Base-by-base conservation (phyloP, 2,329 filamentous ascomycete genomes). In the Botrytis galanthina region DNA sequence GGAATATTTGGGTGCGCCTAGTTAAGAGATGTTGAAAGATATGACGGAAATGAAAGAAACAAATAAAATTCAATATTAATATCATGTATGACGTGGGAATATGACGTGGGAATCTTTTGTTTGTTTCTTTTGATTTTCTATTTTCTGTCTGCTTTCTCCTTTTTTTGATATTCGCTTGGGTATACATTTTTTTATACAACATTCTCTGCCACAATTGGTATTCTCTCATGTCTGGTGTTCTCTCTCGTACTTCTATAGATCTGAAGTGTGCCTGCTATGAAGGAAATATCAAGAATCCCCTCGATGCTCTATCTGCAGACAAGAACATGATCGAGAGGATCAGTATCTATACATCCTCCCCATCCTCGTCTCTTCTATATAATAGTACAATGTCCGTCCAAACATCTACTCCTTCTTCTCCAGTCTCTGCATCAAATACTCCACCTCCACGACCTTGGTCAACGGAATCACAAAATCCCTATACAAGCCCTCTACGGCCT, bases 381-480 rank as follows among this genome's bases (percentile, higher is more conserved):
- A 51, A 26, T 51, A 51, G 20, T 48, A 48, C 22, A 51, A n/a
- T 2, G 26, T 54, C n/a, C 54, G 26, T n/a, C 35, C 42, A 14
- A n/a, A n/a, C 48, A 51, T 39, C 51, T 26, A 70, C 22, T 73
- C 69, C 73, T 73, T 76, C 69, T 70, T 44, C 60, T 89, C 89
- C 71, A 99, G 85, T 76, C 96, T 89, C 83, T 98, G 94, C 93
- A 99, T 97, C 78, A 99, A 86, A 82, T 99, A 99, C 79, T 99
- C 96, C 16, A 99, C 94, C 86, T 99, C 96, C 59, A 99, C 95
- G 76, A 94, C 92, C 83, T 99, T 99, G n/a, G 96, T 99, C 82
- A 98, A 84, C 0, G 96, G 96, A 78, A 99, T 99, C 75, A 99
- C 95, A 83, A 93, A 93, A 82, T 97, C 89, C 87, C 90, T 90